Conservation (phyloP, 2,329 filamentous ascomycete genomes). For the Verticillium nonalfalfae region DNA sequence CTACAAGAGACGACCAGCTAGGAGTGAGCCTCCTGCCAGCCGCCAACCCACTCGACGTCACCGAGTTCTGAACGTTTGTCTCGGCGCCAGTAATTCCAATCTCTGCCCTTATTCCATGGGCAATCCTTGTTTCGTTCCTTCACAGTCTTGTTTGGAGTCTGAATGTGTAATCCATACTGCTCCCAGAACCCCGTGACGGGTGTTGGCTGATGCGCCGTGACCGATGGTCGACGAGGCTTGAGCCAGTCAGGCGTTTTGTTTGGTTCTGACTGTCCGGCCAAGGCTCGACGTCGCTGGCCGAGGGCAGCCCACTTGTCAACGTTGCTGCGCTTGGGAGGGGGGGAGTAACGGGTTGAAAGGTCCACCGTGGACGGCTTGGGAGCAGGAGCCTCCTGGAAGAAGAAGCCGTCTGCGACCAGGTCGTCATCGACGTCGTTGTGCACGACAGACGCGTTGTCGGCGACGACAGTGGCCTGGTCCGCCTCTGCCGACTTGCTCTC, state of each 20-base stretch:
- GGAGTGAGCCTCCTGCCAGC: constrained; percentile 62
- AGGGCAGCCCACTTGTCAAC: constrained; percentile 87
- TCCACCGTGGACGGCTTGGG: constrained; percentile 28
- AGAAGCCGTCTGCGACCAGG: constrained; percentile 61
- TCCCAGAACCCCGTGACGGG: constrained; percentile 35
- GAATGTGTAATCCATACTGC: constrained; percentile 22
- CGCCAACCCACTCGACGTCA: constrained; percentile 92
- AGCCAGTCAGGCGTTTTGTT: constrained; percentile 34
- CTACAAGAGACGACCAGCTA: constrained; percentile 51
- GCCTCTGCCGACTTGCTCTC: constrained; percentile 54
- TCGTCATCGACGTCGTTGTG: constrained; percentile 54
- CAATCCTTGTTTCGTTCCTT: constrained; percentile 46
- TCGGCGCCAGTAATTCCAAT: constrained; percentile 54
- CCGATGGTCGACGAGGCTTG: neutral
- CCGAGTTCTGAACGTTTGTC: constrained; percentile 62
- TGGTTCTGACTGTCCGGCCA: constrained; percentile 42
- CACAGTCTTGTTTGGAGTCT: constrained; percentile 28
- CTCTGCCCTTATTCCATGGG: constrained; percentile 52
- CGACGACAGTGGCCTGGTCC: constrained; percentile 30
- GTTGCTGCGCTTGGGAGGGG: constrained; percentile 54
- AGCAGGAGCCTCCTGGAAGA: constrained; percentile 60
- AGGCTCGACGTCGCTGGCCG: constrained; percentile 74
- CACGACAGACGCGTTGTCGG: constrained; percentile 25
- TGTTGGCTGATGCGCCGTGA: neutral
- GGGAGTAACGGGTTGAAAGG: constrained; percentile 47